Evolutionary conservation across 2,329 filamentous ascomycete genomes (phyloP), one percentile per base, ranked within the genome.

Genomic region (Akanthomyces muscarius): DNA sequence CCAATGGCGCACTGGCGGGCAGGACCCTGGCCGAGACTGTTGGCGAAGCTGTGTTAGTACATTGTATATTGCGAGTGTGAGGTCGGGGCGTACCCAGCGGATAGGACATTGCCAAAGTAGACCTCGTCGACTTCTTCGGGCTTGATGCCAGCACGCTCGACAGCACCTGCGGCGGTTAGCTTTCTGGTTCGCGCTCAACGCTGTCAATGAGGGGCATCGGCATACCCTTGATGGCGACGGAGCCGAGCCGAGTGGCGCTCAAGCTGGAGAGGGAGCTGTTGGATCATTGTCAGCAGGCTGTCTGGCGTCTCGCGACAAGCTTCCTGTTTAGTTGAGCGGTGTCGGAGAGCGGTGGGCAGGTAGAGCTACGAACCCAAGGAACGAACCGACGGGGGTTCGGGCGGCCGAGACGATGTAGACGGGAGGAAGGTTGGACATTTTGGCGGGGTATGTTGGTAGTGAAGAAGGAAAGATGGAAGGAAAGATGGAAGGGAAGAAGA

Each of bases 81-180:
- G 57, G 21, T 60, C 23, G 13, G 42, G 61, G 45, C 83, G 71
- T 84, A 97, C 93, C 94, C 93, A 76, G 94, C 95, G 65, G 93
- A 96, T 72, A 99, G 86, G 69, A 99, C 95, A 82, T 99, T 99
- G 77, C 95, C 95, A 74, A 97, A 96, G 83, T 95, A 96, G 74
- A 99, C 92, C 77, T 99, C 95, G 75, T 99, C 88, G 64, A 99
- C 91, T 75, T 96, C 87, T 72, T 92, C 87, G 62, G 92, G 84
- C 80, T 96, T 93, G 80, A 99, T 87, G 62, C 95, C 88, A 53
- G 90, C 91, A 72, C 92, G 89, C 79, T 92, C 89, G 69, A 99
- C 86, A 66, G 94, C 94, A 71, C 83, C 86, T 89, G 63, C 30
- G 55, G 41, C 62, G 50, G 64, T 67, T 62, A 68, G 67, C 38